phyloP scores from a whole-genome alignment of 2,329 filamentous ascomycete genomes.

The Fusarium lyarnte region DNA sequence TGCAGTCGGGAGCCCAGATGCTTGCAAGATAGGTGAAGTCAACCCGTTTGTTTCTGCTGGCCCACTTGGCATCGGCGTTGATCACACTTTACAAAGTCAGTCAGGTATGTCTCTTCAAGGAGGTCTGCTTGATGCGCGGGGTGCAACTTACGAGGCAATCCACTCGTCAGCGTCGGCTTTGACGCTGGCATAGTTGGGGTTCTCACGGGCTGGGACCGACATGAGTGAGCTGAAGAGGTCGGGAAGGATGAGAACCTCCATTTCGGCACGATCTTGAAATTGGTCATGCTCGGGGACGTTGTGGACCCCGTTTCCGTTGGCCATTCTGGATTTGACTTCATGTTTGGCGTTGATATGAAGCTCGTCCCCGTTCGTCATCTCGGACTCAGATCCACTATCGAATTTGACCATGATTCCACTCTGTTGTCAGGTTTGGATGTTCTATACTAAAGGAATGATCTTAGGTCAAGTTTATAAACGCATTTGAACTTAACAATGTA shows the following conservation, averaged over 20 bases:
- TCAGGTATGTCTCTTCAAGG: background rate
- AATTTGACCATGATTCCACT: background rate
- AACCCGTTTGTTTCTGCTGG: background rate
- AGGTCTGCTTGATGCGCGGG: background rate
- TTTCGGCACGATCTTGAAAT: background rate
- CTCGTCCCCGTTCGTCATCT: background rate
- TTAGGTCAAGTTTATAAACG: fast-evolving
- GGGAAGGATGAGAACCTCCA: background rate
- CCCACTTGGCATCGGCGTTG: background rate
- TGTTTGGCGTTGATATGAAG: background rate
- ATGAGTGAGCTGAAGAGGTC: background rate
- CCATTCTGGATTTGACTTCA: background rate
- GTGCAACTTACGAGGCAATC: background rate
- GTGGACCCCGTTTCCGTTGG: background rate
- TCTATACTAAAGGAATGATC: background rate
- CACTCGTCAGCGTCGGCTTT: background rate
- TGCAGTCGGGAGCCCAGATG: background rate
- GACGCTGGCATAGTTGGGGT: background rate
- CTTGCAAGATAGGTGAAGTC: background rate
- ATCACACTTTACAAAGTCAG: background rate
- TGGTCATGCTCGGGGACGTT: background rate
- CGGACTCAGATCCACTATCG: background rate
- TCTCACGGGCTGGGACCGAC: background rate
- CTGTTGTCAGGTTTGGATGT: background rate
- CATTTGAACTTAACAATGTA: background rate